These are phyloP conservation scores for Gaeumannomyces sp. DNA, from an alignment of 2,329 filamentous ascomycete genomes.

Conservation along the genomic window DNA sequence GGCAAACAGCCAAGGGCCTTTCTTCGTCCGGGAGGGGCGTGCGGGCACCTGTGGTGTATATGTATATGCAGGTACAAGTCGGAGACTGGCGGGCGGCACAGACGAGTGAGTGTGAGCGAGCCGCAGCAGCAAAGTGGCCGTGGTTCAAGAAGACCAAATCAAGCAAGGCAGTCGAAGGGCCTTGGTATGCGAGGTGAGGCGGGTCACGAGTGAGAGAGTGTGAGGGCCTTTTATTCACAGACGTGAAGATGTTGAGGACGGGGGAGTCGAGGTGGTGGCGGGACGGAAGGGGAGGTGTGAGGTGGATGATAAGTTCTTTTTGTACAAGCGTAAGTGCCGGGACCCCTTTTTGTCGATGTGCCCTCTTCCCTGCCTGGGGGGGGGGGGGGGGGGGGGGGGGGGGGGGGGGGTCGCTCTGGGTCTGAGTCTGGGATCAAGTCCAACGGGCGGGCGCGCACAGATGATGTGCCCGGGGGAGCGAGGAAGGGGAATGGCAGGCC, in stretches of 20 bases:
- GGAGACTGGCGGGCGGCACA: too few species aligned
- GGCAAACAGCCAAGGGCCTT: too few species aligned
- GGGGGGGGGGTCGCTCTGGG: background rate
- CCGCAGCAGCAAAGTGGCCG: too few species aligned
- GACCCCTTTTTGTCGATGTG: slow-evolving; percentile 7
- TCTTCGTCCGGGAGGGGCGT: too few species aligned
- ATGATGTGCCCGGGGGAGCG: slow-evolving; percentile 6
- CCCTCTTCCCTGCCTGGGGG: background rate
- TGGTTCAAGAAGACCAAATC: too few species aligned
- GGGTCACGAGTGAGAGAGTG: slow-evolving; percentile 4
- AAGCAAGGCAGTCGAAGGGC: too few species aligned
- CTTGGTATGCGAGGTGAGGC: background rate
- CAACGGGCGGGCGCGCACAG: slow-evolving; percentile 10
- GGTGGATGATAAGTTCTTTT: slow-evolving; percentile 8
- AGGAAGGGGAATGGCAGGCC: background rate
- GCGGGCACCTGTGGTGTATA: too few species aligned
- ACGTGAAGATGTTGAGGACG: slow-evolving; percentile 5
- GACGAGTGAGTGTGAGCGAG: too few species aligned
- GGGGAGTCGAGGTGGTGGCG: slow-evolving; percentile 4
- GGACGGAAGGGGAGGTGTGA: background rate
- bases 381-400: background rate
- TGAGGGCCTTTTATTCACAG: too few species aligned
- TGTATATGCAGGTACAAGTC: too few species aligned
- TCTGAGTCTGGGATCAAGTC: slow-evolving; percentile 4
- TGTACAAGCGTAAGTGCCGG: slow-evolving; percentile 10